Percentiles rank a stretch among this genome's conserved stretches.
phyloP scores from a whole-genome alignment of 768 basidiomycete genomes.

The Auricularia heimuer region DNA sequence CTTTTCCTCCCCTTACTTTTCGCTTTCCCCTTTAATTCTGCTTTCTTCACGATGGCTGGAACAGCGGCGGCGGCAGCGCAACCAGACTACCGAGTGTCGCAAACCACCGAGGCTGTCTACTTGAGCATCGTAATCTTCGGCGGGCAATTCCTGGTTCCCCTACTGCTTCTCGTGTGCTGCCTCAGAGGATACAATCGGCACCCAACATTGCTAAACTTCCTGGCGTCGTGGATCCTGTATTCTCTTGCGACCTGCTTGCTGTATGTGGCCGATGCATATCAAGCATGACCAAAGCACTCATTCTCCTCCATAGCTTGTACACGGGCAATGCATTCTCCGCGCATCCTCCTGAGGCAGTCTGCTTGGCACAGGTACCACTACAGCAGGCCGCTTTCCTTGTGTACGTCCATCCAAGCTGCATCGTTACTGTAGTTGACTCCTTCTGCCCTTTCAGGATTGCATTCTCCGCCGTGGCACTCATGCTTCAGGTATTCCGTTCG shows the following conservation, averaged over 20 bases:
- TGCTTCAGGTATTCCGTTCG: background rate
- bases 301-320: background rate
- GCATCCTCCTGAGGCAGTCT: background rate
- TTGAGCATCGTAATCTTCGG: background rate
- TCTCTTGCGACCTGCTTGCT: background rate
- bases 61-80: background rate
- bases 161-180: slow-evolving; percentile 4
- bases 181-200: background rate
- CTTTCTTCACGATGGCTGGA: background rate
- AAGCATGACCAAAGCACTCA: background rate
- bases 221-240: background rate
- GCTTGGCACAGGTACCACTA: background rate
- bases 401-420: background rate
- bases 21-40: background rate
- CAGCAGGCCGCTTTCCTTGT: background rate
- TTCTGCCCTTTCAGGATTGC: background rate
- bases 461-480: background rate
- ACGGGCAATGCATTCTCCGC: background rate
- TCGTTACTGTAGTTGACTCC: background rate
- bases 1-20: background rate
- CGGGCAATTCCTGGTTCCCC: background rate
- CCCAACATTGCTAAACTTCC: background rate
- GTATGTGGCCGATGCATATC: background rate
- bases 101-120: background rate
- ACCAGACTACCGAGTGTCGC: background rate